Evolutionary conservation across 495 filamentous ascomycete genomes (phyloP).

Genomic region (Cryomyces antarcticus): DNA sequence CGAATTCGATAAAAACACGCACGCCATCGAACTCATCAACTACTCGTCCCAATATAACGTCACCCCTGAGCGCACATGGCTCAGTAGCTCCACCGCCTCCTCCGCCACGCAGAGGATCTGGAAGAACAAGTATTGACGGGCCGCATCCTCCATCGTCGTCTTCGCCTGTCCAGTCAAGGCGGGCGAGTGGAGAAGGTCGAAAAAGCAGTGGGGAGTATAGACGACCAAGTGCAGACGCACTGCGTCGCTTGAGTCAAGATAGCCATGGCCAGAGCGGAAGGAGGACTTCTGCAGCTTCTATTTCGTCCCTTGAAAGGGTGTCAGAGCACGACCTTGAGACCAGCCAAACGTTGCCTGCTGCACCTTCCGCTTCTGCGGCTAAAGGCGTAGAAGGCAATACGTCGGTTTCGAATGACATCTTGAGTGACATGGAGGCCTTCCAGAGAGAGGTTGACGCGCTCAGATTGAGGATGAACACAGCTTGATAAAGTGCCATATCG

Average conservation of each 20-base stretch:
- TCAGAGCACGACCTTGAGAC: too few species aligned
- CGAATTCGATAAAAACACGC: background rate
- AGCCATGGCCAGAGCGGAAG: background rate
- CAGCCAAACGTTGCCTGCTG: background rate
- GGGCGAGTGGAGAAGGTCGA: slow-evolving; percentile 3
- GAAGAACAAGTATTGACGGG: slow-evolving; percentile 6
- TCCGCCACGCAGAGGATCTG: slow-evolving; percentile 5
- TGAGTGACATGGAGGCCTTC: slow-evolving; percentile 17
- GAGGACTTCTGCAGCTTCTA: background rate
- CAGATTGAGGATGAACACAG: slow-evolving; percentile 2
- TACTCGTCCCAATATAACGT: background rate
- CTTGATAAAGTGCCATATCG: too few species aligned
- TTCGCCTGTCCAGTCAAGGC: slow-evolving; percentile 4
- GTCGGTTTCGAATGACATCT: slow-evolving; percentile 5
- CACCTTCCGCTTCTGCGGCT: background rate
- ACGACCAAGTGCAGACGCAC: background rate
- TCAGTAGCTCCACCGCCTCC: slow-evolving; percentile 1
- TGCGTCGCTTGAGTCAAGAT: background rate
- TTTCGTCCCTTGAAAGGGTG: too few species aligned
- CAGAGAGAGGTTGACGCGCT: slow-evolving; percentile 20
- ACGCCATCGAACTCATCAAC: background rate
- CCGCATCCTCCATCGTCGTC: slow-evolving; percentile 2
- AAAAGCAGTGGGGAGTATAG: background rate
- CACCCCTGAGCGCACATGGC: background rate
- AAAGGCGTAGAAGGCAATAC: background rate